Base-by-base conservation (phyloP, 306 rosid genomes). In the Rubus idaeus region DNA sequence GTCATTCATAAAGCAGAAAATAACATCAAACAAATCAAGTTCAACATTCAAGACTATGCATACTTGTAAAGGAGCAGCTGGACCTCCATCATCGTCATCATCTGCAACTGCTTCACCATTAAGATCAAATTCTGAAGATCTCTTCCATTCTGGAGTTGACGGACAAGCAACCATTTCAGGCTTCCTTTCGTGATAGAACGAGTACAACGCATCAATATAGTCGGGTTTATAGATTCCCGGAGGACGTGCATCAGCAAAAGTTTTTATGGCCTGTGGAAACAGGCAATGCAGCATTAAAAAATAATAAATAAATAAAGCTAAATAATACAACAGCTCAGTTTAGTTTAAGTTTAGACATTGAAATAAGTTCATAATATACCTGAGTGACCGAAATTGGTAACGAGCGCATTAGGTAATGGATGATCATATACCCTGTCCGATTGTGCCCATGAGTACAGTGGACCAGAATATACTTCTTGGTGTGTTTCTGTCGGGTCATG, bases 361-460 rank as follows among this genome's bases (percentile, higher is more conserved):
- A 72, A 73, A 39, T 53, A 47, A 49, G 68, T n/a, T 68, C 10
- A 69, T 44, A 78, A 83, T 88, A 70, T 50, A 96, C 99, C 99
- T 96, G 91, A 30, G 90, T 81, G 77, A 93, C 97, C 42, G 99
- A 88, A 82, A 88, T 84, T 74, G 86, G 81, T 66, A 42, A 85
- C 5, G 91, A 73, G 65, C 99, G 99, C 99, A 93, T 89, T 53
- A 96, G 90, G 83, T 88, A 96, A 82, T 91, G 93, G 75, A 93
- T 78, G 77, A 96, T 88, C 99, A 96, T 96, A 83, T 89, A 96
- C 79, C 99, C 98, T 41, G 99, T 96, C 57, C 98, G 99, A 87
- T 96, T 96, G 87, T 93, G 98, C 66, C 99, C 98, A 75, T 96
- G 98, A 2, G 99, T 96, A 83, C 99, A 96, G 71, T 96, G 99